These are phyloP conservation scores for Corylus avellana DNA, from an alignment of 306 rosid genomes.

Conservation along the genomic window DNA sequence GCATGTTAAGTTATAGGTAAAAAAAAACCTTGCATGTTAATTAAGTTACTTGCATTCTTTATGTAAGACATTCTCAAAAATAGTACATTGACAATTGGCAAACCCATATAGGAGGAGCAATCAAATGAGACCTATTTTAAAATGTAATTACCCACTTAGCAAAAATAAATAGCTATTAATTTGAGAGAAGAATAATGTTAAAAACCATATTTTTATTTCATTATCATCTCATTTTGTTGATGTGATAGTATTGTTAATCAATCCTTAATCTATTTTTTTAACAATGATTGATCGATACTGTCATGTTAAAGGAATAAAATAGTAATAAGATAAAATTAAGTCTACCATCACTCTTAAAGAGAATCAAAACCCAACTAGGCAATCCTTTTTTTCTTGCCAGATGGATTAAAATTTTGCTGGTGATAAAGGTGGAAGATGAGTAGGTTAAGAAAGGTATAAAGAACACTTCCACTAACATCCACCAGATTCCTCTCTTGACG, in stretches of 20 bases:
- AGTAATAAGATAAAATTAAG: no score
- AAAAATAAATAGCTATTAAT: not conserved
- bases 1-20: no score
- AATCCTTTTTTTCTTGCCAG: not conserved
- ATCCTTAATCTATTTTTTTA: no score
- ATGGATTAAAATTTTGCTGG: slow-evolving; percentile 8
- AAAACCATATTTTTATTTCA: no score
- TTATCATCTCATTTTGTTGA: no score
- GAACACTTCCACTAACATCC: slow-evolving; percentile 50
- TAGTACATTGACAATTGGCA: no score
- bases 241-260: no score
- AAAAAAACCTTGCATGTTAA: not conserved
- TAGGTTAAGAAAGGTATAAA: slow-evolving; percentile 67
- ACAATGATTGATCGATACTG: no score
- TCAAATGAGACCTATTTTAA: not conserved
- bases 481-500: slow-evolving; percentile 47
- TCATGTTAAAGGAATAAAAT: no score
- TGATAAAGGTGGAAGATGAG: slow-evolving; percentile 32
- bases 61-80: no score
- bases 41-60: not conserved
- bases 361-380: not conserved
- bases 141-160: not conserved
- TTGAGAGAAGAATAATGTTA: not conserved
- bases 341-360: not conserved
- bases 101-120: no score